Evolutionary conservation across 352 stramenopile genomes (phyloP), one percentile per base, ranked within the genome.

Genomic region (Phytophthora agathidicida): DNA sequence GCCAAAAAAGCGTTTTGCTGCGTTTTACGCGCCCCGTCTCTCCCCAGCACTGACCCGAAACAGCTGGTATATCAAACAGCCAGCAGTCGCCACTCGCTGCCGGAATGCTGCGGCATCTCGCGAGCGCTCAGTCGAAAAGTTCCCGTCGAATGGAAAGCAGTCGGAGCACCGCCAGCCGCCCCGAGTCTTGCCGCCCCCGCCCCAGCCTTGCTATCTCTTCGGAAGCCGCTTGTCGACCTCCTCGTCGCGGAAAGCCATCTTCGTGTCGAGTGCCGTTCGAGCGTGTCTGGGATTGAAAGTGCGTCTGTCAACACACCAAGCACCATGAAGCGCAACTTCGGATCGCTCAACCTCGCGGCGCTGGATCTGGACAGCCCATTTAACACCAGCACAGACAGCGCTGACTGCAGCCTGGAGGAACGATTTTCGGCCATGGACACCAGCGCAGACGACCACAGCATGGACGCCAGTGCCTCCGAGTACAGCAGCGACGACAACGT

Each of bases 311-410:
- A n/a, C 13, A 51, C 38, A 32, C 31, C 23, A 56, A 36, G 3
- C 48, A 49, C 17, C 54, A 85, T 85, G 75, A 66, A 75, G 43
- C 75, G 75, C 35, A 85, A 85, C 60, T 85, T 73, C 46, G 75
- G 75, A 49, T 85, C 75, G 23, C 63, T 82, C 23, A 73, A 85
- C 49, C 69, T 85, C 33, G 66, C 66, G n/a, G 75, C 75, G 41
- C 37, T 85, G 23, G 74, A 79, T 55, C 57, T 80, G 35, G 56
- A 62, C 19, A 51, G 36, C 19, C 42, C 65, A 3, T 53, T 60
- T 22, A 32, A 44, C 5, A 58, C 23, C 5, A 44, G 37, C 19
- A 38, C 38, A 23, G 46, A 67, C 22, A 53, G 44, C 46, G 33
- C 50, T 44, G 51, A 71, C 30, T 39, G 38, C 35, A 73, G 65